phyloP scores from a whole-genome alignment of 176 grass and related monocot species.

The Ananas comosus region DNA sequence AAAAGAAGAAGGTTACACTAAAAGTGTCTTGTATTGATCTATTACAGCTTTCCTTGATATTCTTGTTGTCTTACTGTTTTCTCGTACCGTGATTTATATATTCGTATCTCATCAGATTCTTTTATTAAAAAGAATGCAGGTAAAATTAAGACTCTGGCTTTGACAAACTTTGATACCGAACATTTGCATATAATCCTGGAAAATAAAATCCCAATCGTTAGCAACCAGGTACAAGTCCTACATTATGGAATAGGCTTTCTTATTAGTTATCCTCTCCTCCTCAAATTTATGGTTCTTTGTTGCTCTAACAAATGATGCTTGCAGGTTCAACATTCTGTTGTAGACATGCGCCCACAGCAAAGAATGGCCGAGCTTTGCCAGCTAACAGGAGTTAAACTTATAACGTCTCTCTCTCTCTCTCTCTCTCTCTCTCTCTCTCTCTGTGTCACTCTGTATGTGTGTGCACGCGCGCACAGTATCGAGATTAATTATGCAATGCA shows the following conservation, averaged over 20 bases:
- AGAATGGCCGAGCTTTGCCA: slow-evolving; percentile 88
- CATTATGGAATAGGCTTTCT: background rate
- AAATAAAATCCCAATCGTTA: slow-evolving; percentile 88
- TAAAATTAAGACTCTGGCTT: slow-evolving; percentile 71
- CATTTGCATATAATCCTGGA: slow-evolving; percentile 77
- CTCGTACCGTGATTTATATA: background rate
- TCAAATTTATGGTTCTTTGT: background rate
- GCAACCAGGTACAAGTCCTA: slow-evolving; percentile 55
- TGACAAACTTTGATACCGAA: slow-evolving; percentile 70
- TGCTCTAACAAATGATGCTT: slow-evolving; percentile 11
- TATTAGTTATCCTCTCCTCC: background rate
- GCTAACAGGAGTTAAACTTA: slow-evolving; percentile 80
- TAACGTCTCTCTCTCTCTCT: slow-evolving; percentile 46
- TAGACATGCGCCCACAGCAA: slow-evolving; percentile 85
- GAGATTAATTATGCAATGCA: slow-evolving; percentile 23
- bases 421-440: slow-evolving; percentile 13
- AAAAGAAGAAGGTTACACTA: slow-evolving; percentile 73
- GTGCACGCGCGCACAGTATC: background rate
- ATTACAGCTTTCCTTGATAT: background rate
- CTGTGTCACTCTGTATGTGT: background rate
- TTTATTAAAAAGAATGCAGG: slow-evolving; percentile 35
- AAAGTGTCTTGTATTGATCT: background rate
- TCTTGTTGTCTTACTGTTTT: background rate
- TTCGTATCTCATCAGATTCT: slow-evolving; percentile 8
- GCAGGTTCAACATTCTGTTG: slow-evolving; percentile 91